These are phyloP conservation scores for Populus euphratica DNA, from an alignment of 345 rosid genomes.

Conservation along the genomic window DNA sequence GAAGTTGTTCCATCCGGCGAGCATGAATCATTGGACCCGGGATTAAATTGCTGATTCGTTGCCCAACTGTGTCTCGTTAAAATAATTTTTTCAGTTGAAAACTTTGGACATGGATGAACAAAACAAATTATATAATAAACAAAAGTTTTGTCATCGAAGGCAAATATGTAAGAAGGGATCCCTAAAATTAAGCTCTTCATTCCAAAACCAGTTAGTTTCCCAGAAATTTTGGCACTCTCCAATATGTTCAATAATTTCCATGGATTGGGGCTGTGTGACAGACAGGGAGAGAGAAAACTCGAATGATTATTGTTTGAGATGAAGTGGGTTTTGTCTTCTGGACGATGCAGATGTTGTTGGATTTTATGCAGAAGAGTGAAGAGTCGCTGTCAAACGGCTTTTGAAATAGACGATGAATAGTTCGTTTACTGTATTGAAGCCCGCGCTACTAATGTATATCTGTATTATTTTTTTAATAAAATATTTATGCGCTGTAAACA, in stretches of 20 bases:
- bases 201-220: constrained; percentile 57
- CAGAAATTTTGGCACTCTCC: constrained; percentile 56
- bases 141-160: not conserved
- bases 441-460: too few relatives aligned
- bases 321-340: too few relatives aligned
- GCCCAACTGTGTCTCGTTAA: constrained; percentile 14
- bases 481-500: too few relatives aligned
- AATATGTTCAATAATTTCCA: constrained; percentile 32
- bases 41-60: constrained; percentile 14
- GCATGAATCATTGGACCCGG: constrained; percentile 69
- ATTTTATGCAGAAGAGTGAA: too few relatives aligned
- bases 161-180: not conserved
- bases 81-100: not conserved
- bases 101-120: not conserved
- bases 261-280: not conserved
- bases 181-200: constrained; percentile 42
- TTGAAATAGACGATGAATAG: too few relatives aligned
- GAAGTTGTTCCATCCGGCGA: constrained; percentile 84
- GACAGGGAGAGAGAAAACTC: too few relatives aligned
- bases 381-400: too few relatives aligned
- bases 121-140: not conserved
- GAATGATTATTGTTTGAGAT: too few relatives aligned
- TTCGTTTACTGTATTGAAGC: too few relatives aligned
- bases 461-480: too few relatives aligned
- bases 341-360: too few relatives aligned